phyloP scores from a whole-genome alignment of 2,329 filamentous ascomycete genomes.

The Pseudocercospora fuligena region DNA sequence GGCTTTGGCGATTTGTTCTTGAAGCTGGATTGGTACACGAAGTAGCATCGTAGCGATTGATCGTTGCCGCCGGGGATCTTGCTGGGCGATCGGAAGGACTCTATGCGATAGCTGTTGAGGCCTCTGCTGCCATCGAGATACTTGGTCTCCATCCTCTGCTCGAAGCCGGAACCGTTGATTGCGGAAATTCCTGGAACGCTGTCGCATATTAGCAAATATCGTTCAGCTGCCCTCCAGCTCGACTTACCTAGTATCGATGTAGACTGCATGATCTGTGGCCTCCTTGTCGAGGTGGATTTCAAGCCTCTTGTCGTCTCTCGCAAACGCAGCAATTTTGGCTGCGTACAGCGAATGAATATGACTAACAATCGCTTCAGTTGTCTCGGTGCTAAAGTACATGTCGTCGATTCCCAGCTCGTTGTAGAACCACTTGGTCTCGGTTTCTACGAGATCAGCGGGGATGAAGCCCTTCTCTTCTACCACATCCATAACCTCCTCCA shows the following conservation, averaged over 20 bases:
- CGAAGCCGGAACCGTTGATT: constrained; percentile 82
- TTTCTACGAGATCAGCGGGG: constrained; percentile 78
- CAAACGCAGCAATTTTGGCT: constrained; percentile 92
- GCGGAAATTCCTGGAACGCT: constrained; percentile 84
- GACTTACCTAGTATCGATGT: constrained; percentile 76
- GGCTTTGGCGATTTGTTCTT: constrained; percentile 72
- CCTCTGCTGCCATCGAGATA: constrained; percentile 81
- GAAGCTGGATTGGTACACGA: constrained; percentile 96
- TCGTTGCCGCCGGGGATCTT: constrained; percentile 73
- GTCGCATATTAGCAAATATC: neutral
- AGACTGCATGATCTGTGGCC: constrained; percentile 90
- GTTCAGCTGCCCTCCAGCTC: neutral
- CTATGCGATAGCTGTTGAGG: constrained; percentile 82
- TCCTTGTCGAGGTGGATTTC: constrained; percentile 97
- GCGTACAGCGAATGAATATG: constrained; percentile 97
- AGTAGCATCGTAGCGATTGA: constrained; percentile 92
- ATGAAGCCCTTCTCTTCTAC: constrained; percentile 84
- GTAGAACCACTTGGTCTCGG: constrained; percentile 96
- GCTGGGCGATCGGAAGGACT: constrained; percentile 93
- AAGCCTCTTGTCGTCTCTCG: constrained; percentile 88
- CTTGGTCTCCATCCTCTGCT: constrained; percentile 91
- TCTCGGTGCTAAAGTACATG: constrained; percentile 95
- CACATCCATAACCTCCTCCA: constrained; percentile 83
- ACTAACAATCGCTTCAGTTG: constrained; percentile 82
- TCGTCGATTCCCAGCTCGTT: constrained; percentile 96